Evolutionary conservation across 2,329 filamentous ascomycete genomes (phyloP).

Genomic region (Arthrobotrys musiformis): DNA sequence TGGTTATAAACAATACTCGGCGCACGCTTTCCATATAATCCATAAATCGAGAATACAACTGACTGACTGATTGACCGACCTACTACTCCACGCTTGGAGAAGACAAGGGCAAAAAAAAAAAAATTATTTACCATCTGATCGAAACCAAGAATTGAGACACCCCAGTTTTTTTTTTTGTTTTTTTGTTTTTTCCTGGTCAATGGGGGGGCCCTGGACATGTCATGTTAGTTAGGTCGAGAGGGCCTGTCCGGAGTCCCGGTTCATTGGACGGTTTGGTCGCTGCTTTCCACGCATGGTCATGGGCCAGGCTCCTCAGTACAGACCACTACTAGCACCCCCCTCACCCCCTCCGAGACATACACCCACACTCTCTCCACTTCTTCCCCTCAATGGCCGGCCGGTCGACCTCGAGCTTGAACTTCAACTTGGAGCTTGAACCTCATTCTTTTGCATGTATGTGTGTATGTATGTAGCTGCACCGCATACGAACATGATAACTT

Average conservation of each 20-base stretch:
- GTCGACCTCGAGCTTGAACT: background rate
- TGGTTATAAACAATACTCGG: slow-evolving; percentile 48
- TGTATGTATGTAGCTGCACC: too few species aligned
- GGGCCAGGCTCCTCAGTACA: slow-evolving; percentile 3
- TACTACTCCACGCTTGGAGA: background rate
- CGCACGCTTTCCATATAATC: background rate
- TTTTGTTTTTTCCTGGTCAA: background rate
- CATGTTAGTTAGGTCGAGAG: background rate
- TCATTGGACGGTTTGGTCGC: slow-evolving; percentile 25
- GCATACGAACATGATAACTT: background rate
- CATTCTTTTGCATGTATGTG: too few species aligned
- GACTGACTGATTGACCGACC: background rate
- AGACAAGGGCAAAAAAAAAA: slow-evolving; percentile 34
- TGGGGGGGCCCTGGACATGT: slow-evolving; percentile 15
- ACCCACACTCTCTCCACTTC: slow-evolving; percentile 4
- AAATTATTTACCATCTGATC: slow-evolving; percentile 47
- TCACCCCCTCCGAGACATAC: slow-evolving; percentile 22
- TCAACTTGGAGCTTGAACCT: slow-evolving; percentile 3
- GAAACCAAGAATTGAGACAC: slow-evolving; percentile 46
- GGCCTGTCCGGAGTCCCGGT: slow-evolving; percentile 7
- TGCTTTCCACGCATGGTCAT: background rate
- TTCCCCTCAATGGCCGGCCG: background rate
- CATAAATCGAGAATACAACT: background rate
- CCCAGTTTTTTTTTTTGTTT: slow-evolving; percentile 27
- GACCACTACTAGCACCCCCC: background rate